These are phyloP conservation scores for Barnettozyma salicaria DNA, from an alignment of 805 yeast species.

Conservation along the genomic window DNA sequence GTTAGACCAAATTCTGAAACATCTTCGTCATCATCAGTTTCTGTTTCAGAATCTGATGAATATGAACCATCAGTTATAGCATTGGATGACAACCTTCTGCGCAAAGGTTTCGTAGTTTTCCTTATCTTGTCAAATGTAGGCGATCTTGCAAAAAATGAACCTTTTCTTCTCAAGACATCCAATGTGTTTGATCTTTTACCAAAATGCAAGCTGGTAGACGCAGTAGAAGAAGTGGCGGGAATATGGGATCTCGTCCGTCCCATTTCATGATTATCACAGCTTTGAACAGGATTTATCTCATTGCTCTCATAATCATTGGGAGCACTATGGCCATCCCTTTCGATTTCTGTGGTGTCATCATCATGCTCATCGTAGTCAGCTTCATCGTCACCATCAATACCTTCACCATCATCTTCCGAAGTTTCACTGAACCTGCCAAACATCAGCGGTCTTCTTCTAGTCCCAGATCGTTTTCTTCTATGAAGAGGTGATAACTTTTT, in stretches of 20 bases:
- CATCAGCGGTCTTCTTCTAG: constrained; percentile 16
- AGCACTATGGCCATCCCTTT: neutral
- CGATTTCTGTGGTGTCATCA: constrained; percentile 6
- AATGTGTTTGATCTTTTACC: constrained; percentile 43
- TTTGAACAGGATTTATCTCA: constrained; percentile 2
- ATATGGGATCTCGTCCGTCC: constrained; percentile 30
- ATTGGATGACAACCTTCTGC: constrained; percentile 24
- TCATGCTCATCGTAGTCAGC: constrained; percentile 8
- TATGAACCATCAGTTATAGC: constrained; percentile 22
- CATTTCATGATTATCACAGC: constrained; percentile 7
- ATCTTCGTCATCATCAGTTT: constrained; percentile 27
- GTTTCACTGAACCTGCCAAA: constrained; percentile 1
- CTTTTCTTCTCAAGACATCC: constrained; percentile 30
- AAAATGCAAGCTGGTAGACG: constrained; percentile 32
- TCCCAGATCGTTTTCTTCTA: constrained; percentile 15
- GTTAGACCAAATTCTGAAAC: constrained; percentile 29
- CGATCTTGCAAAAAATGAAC: constrained; percentile 28
- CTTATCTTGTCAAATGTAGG: constrained; percentile 44
- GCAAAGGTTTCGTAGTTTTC: constrained; percentile 27
- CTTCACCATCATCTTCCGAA: neutral
- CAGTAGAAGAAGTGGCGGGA: constrained; percentile 31
- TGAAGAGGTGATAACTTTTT: too few species aligned
- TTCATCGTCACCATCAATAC: constrained; percentile 7
- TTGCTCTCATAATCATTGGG: constrained; percentile 1
- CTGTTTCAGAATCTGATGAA: constrained; percentile 11